Evolutionary conservation across 2,329 filamentous ascomycete species (phyloP).

Genomic region (Chaetomium sp.): DNA sequence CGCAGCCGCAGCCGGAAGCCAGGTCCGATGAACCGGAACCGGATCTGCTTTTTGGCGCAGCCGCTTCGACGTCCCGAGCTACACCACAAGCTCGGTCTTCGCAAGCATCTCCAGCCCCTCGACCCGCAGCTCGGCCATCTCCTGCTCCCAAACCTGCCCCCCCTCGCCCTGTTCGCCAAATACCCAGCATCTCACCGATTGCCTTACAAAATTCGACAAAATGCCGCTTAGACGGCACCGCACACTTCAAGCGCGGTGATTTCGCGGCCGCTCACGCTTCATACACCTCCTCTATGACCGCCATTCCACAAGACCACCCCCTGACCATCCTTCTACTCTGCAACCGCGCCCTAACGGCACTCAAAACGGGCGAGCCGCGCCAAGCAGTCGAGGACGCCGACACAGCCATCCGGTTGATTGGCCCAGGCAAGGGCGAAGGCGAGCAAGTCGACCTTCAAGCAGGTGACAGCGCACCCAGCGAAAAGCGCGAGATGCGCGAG

Average conservation of each 20-base stretch:
- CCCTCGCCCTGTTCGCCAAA: slow-evolving; percentile 54
- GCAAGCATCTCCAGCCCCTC: slow-evolving; percentile 41
- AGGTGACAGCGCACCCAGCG: slow-evolving; percentile 52
- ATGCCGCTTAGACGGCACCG: slow-evolving; percentile 77
- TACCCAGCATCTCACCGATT: slow-evolving; percentile 69
- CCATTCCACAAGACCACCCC: slow-evolving; percentile 77
- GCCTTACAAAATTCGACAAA: slow-evolving; percentile 75
- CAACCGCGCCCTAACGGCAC: slow-evolving; percentile 84
- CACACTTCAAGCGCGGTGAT: slow-evolving; percentile 92
- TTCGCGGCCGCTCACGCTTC: slow-evolving; percentile 82
- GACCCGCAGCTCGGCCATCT: slow-evolving; percentile 41
- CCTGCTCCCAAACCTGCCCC: slow-evolving; percentile 39
- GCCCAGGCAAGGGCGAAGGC: slow-evolving; percentile 72
- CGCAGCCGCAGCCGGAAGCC: slow-evolving; percentile 49
- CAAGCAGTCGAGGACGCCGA: slow-evolving; percentile 84
- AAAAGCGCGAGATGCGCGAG: slow-evolving; percentile 83
- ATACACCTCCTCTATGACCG: slow-evolving; percentile 75
- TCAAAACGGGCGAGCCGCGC: slow-evolving; percentile 92
- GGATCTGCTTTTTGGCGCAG: slow-evolving; percentile 65
- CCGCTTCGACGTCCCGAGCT: slow-evolving; percentile 42
- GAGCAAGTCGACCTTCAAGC: slow-evolving; percentile 74
- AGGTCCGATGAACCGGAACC: slow-evolving; percentile 54
- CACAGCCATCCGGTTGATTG: slow-evolving; percentile 76
- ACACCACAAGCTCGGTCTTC: slow-evolving; percentile 44
- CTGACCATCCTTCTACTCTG: slow-evolving; percentile 85